Percentiles rank a stretch among this genome's conserved stretches.
These are phyloP conservation scores for Globisporangium radiosum DNA, from an alignment of 352 stramenopile species.

Conservation along the genomic window DNA sequence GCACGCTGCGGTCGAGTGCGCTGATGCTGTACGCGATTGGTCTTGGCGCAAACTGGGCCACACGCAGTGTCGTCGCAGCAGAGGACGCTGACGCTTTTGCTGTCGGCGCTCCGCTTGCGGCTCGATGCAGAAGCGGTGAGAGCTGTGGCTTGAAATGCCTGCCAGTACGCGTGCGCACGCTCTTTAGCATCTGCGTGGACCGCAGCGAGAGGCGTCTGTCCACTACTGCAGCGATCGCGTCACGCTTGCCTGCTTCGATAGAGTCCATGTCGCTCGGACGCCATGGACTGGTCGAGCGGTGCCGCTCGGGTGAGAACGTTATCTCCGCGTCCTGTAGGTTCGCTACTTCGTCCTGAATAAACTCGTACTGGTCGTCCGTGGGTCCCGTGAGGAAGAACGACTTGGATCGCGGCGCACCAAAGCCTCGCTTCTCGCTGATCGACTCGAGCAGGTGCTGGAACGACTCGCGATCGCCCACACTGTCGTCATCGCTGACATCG, in stretches of 20 bases:
- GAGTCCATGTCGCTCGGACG: background rate
- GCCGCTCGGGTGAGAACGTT: slow-evolving; percentile 4
- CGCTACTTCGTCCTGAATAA: slow-evolving; percentile 13
- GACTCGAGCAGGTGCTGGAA: slow-evolving; percentile 55
- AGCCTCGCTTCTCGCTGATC: slow-evolving; percentile 12
- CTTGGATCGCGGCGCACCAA: slow-evolving; percentile 3
- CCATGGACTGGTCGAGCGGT: background rate
- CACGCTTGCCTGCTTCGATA: background rate
- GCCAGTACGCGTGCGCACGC: background rate
- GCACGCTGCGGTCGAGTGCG: slow-evolving; percentile 1
- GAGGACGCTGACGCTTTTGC: background rate
- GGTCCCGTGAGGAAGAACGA: slow-evolving; percentile 14
- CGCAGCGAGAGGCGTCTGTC: slow-evolving; percentile 1
- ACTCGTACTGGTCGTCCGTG: slow-evolving; percentile 10
- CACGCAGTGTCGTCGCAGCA: slow-evolving; percentile 5
- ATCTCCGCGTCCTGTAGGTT: slow-evolving; percentile 2
- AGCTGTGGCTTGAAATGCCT: slow-evolving; percentile 1
- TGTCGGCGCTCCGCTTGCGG: background rate
- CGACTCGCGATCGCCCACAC: slow-evolving; percentile 14
- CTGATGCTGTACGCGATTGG: slow-evolving; percentile 17
- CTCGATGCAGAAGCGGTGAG: slow-evolving; percentile 1
- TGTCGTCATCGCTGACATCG: background rate
- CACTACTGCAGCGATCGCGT: background rate
- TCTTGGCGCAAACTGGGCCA: slow-evolving; percentile 13
- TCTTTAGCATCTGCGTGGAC: background rate